A percentile compares a stretch with the other conserved stretches of the same genome.
These are phyloP conservation scores for Paracoccidioides brasiliensis DNA, from an alignment of 2,329 filamentous ascomycete genomes.

Conservation along the genomic window DNA sequence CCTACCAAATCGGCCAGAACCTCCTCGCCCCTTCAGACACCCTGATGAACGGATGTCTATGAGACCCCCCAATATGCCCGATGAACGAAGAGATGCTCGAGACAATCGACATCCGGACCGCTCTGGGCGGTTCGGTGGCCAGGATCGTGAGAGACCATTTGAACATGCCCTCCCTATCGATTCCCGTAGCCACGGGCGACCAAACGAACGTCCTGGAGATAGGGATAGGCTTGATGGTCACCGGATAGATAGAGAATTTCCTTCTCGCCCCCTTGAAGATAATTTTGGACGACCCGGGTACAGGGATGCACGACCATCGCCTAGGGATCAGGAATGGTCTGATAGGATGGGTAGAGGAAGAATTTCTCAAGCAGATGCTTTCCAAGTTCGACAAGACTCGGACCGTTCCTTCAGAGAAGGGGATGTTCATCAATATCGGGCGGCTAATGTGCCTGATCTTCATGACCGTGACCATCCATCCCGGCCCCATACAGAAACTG, in stretches of 20 bases:
- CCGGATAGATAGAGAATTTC: conserved; percentile 20
- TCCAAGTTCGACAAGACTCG: conserved; percentile 14
- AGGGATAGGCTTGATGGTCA: conserved; percentile 17
- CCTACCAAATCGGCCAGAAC: conserved; percentile 24
- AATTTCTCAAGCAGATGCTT: conserved; percentile 17
- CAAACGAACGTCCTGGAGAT: conserved; percentile 16
- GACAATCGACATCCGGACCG: conserved; percentile 26
- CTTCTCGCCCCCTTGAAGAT: conserved; percentile 25
- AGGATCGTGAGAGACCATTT: conserved; percentile 24
- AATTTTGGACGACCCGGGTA: conserved; percentile 24
- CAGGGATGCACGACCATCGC: conserved; percentile 22
- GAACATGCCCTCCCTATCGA: conserved; percentile 21
- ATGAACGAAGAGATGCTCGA: conserved; percentile 24
- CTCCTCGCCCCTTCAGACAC: conserved; percentile 22
- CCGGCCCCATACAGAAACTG: conserved; percentile 4
- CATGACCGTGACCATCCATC: conserved; percentile 6
- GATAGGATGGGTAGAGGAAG: conserved; percentile 25
- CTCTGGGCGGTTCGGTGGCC: conserved; percentile 23
- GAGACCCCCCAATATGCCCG: conserved; percentile 27
- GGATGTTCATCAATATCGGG: conserved; percentile 19
- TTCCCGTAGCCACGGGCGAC: conserved; percentile 24
- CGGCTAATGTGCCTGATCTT: conserved; percentile 1
- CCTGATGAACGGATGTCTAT: conserved; percentile 25
- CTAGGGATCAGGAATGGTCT: conserved; percentile 25
- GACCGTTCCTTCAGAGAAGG: conserved; percentile 13